Evolutionary conservation across 2,329 filamentous ascomycete species (phyloP), one percentile per base, ranked within the genome.

Genomic region (Cladosporium sp.): DNA sequence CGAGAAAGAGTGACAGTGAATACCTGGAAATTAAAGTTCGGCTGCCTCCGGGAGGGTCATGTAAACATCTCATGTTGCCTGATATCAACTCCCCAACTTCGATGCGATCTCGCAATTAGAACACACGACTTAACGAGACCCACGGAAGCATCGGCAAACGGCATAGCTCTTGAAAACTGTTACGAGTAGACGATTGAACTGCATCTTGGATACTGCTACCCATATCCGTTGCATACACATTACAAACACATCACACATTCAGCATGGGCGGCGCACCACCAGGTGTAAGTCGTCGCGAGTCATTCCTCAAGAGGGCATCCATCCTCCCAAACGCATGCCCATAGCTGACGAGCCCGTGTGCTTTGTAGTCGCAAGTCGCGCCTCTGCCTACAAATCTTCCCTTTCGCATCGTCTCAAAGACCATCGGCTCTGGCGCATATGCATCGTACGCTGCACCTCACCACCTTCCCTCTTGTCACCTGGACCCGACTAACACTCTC

Each of bases 361-460:
- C 51, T 58, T 58, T 39, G 49, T 59, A 96, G 85, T 96, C 93
- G 70, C 95, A 99, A 81, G 82, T 93, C 71, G 93, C 93, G 75
- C 93, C 94, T 70, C 83, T 98, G 59, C 95, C 95, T 26, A 82
- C 75, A 68, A 88, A 97, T 74, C 84, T 99, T 58, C 95, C 95
- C 61, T 99, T 99, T 79, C 89, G 94, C 70, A 90, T 99, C 75
- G 86, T 99, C 73, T 98, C 95, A 67, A 95, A 95, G 78, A 99
- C 95, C 16, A 97, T 99, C 73, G 95, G 95, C 64, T 90, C 92
- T 76, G 95, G 95, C 72, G 95, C 95, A 72, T 99, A 99, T 85
- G 95, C 95, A 77, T 98, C 93, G 94, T 63, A 56, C 32, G 60
- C 54, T 10, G 10, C 43, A 18, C 39, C 5, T 11, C 16, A 18